Evolutionary conservation across 1,284 basidiomycete species (phyloP), one percentile per base, ranked within the genome.

Genomic region (Moniliella sp.): DNA sequence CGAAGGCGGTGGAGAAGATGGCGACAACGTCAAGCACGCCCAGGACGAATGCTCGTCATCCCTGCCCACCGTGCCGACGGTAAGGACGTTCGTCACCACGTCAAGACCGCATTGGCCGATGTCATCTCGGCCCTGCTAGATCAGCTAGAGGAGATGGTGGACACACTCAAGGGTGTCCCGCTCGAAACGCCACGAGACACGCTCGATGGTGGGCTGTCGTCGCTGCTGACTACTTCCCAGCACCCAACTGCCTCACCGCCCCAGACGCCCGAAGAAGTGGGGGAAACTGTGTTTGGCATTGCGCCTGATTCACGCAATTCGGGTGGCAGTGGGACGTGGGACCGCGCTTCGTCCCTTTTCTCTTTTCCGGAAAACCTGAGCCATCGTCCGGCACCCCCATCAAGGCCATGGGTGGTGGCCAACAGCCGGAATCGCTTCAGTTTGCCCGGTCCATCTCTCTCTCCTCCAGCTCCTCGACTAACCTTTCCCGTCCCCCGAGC

Each of bases 111-210:
- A 5, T 32, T 59, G 1, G 43, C 51, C 4, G 50, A 54, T 26
- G 36, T 54, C 3, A 42, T 59, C 12, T 45, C 39, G 27, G 34
- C 34, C 13, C 30, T 57, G 8, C 37, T 59, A 7, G 56, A 59
- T 27, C 45, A 44, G 1, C 32, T 58, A 10, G 45, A 57, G 15
- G 28, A 31, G 10, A 36, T 50, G 2, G 46, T 57, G 11, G 34
- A 29, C 2, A 46, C 40, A 2, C 37, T 57, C 3, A 47, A 57
- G 15, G 52, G 50, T 3, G 42, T 37, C 8, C 43, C 51, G 18
- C 29, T 58, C 10, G 56, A 58, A 30, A 58, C 56, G 13, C 56
- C 56, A 0, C 42, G 56, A 21, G 56, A 58, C 35, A 58, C 56
- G 25, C 44, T 58, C 3, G 51, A 50, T 12, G 43, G 43, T 15